Evolutionary conservation across 2,329 filamentous ascomycete genomes (phyloP).

Genomic region (Fusarium stilboides): DNA sequence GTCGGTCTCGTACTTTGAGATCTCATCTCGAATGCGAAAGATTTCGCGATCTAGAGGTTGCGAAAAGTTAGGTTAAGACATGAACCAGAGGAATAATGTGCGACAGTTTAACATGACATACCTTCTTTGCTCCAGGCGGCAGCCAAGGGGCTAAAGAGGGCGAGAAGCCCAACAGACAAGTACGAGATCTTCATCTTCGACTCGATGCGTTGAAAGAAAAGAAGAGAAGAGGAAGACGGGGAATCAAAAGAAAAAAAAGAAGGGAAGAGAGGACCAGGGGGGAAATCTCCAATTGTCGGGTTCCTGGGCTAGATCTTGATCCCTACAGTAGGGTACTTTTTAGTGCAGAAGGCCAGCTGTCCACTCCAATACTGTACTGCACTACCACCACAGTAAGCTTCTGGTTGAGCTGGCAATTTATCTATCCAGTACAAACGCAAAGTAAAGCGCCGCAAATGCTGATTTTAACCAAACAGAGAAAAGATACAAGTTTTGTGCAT

Average conservation of each 20-base stretch:
- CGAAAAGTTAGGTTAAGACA: conserved; percentile 20
- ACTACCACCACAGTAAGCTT: not conserved
- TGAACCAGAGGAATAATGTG: conserved; percentile 1
- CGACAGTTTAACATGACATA: conserved; percentile 55
- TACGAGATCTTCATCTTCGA: conserved; percentile 79
- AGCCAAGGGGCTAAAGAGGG: conserved; percentile 75
- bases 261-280: conserved; percentile 16
- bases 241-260: conserved; percentile 7
- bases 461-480: not conserved
- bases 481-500: not conserved
- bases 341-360: conserved; percentile 45
- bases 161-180: conserved; percentile 78
- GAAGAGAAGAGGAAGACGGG: conserved; percentile 1
- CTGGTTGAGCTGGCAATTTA: conserved; percentile 9
- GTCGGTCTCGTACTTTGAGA: conserved; percentile 83
- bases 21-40: conserved; percentile 93
- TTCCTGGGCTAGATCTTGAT: conserved; percentile 37
- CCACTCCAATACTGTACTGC: conserved; percentile 25
- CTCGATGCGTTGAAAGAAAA: conserved; percentile 17
- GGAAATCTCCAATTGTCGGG: conserved; percentile 12
- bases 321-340: conserved; percentile 25
- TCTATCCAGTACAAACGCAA: conserved; percentile 29
- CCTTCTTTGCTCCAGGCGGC: conserved; percentile 91
- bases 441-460: conserved; percentile 31
- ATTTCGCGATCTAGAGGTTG: conserved; percentile 87